Evolutionary conservation across 2,329 filamentous ascomycete species (phyloP), one percentile per base, ranked within the genome.

Genomic region (Aspergillus glaucus): DNA sequence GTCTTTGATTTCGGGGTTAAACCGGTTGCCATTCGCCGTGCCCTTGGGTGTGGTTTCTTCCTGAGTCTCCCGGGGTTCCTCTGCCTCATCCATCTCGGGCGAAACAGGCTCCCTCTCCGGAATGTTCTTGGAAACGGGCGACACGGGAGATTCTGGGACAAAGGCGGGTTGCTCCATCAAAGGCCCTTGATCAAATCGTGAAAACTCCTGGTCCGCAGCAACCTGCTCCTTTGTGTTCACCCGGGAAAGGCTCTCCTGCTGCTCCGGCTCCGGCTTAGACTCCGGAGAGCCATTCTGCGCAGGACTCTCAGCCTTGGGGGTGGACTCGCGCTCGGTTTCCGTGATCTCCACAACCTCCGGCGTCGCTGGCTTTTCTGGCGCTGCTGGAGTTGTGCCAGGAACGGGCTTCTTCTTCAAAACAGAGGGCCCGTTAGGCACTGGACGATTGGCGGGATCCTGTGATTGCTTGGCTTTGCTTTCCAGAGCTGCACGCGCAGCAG

Each of bases 101-200:
- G 47, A 34, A n/a, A 49, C 30, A 17, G 46, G 43, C 3, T 54
- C 43, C 43, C 57, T 56, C 24, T 57, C 54, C 14, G 53, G 37
- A 41, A 30, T 48, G 32, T 36, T 48, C 40, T 55, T 55, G n/a
- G 53, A 56, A 17, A 39, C 51, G 46, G 50, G 54, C 10, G 48
- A 55, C 28, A 62, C 55, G 3, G 62, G 60, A 14, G 58, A 60
- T 12, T 84, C 79, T 0, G 88, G 88, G 9, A 81, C 77, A 62
- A 94, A 95, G 1, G 90, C 88, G 3, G 93, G 92, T 66, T 93
- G 87, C 49, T 97, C 90, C 8, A 80, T 69, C 21, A 96, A 78
- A 1, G 93, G 93, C 2, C 91, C 93, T 70, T 97, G 92, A 61
- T 93, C 87, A 62, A 97, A 97, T 21, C 75, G 75, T 14, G 79